A percentile compares a stretch with the other conserved stretches of the same genome.
Conservation (phyloP, 306 rosid genomes). For the Vigna trinervia region DNA sequence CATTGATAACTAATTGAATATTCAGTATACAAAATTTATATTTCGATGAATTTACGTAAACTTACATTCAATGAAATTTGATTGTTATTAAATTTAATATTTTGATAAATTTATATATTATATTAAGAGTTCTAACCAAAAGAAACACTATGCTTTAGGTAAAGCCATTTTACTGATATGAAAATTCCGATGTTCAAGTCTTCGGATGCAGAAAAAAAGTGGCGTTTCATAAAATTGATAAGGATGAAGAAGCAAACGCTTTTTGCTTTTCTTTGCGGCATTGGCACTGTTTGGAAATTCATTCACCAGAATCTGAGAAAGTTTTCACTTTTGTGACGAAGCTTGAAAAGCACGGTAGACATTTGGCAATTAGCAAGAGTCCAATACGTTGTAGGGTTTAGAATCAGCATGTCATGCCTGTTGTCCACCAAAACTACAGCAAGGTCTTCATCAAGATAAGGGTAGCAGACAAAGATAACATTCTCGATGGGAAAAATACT, state of each 20-base stretch:
- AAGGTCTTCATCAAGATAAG: slow-evolving; percentile 37
- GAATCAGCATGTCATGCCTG: neutral
- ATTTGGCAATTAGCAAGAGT: neutral
- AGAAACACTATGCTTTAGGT: neutral
- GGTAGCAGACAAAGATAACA: slow-evolving; percentile 22
- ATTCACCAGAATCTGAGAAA: neutral
- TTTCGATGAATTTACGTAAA: neutral
- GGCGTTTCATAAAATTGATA: neutral
- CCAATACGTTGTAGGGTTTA: neutral
- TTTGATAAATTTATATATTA: neutral
- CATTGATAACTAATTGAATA: neutral
- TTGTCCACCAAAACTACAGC: slow-evolving; percentile 35
- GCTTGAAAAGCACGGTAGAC: slow-evolving; percentile 1
- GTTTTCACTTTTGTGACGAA: slow-evolving; percentile 1
- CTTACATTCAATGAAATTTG: neutral
- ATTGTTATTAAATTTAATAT: neutral
- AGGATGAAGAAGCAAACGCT: neutral
- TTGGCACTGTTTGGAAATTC: slow-evolving; percentile 3
- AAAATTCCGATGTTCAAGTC: neutral
- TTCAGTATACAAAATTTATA: neutral
- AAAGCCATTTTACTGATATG: neutral
- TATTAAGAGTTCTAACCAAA: neutral
- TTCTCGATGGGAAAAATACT: neutral
- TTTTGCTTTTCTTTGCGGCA: slow-evolving; percentile 1
- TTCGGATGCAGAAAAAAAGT: neutral